Evolutionary conservation across 2,329 filamentous ascomycete genomes (phyloP).

Genomic region (Lachnellula cervina): DNA sequence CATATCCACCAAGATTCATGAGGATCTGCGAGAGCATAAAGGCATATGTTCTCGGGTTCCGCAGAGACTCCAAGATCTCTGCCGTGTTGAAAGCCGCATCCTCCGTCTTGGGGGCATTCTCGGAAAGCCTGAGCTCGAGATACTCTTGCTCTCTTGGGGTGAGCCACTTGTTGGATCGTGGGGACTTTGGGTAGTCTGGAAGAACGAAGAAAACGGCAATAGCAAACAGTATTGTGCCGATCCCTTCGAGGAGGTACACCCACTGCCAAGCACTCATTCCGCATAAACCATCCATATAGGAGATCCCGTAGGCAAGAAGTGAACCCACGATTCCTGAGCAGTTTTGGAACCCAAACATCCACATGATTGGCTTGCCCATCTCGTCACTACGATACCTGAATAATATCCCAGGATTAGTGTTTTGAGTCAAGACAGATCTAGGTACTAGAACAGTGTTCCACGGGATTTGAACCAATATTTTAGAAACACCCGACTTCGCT

Average conservation of each 20-base stretch:
- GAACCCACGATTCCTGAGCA: constrained; percentile 34
- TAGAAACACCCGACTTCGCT: no score
- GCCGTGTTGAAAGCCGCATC: constrained; percentile 34
- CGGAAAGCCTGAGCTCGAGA: constrained; percentile 33
- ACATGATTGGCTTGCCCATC: constrained; percentile 38
- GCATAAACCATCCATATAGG: constrained; percentile 36
- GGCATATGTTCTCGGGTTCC: constrained; percentile 33
- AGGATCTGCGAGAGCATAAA: constrained; percentile 36
- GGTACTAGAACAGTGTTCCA: no score
- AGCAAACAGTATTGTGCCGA: constrained; percentile 38
- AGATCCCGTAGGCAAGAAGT: constrained; percentile 48
- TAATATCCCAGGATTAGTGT: no score
- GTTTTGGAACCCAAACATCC: constrained; percentile 39
- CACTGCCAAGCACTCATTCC: constrained; percentile 56
- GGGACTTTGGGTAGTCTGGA: constrained; percentile 41
- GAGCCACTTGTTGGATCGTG: constrained; percentile 35
- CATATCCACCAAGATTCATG: constrained; percentile 39
- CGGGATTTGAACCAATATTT: no score
- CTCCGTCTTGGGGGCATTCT: constrained; percentile 35
- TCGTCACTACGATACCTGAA: constrained; percentile 39
- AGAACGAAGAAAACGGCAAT: constrained; percentile 36
- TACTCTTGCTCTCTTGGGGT: constrained; percentile 37
- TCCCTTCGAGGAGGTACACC: constrained; percentile 42
- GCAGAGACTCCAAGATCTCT: constrained; percentile 35
- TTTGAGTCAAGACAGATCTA: no score